Conservation (phyloP, 108 stramenopile genomes). For the Parietichytrium sp. region DNA sequence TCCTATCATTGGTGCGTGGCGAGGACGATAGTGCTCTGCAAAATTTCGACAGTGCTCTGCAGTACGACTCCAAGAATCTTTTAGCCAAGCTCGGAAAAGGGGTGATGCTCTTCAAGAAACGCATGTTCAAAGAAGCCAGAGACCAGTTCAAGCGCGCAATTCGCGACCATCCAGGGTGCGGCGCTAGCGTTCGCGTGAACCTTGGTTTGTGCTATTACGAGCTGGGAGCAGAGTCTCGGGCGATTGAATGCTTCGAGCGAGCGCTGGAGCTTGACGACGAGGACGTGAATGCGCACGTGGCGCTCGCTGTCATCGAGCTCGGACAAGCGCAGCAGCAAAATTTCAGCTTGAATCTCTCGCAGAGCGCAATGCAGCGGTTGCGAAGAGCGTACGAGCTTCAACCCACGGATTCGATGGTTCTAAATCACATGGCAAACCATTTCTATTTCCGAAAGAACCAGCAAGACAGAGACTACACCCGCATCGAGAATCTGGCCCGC, state of each 20-base stretch:
- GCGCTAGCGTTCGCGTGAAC: not conserved
- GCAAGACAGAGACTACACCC: not conserved
- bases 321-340: conserved; percentile 22
- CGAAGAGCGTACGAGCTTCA: conserved; percentile 18
- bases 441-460: conserved; percentile 23
- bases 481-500: conserved; percentile 9
- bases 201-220: conserved; percentile 17
- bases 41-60: conserved; percentile 7
- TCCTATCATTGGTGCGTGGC: not conserved
- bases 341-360: not conserved
- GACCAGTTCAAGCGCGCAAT: not conserved
- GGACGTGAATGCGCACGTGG: conserved; percentile 9
- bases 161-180: conserved; percentile 17
- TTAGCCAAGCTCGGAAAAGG: conserved; percentile 25
- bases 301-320: conserved; percentile 31
- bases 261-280: conserved; percentile 33
- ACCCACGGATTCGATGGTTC: conserved; percentile 8
- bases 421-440: conserved; percentile 21
- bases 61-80: not conserved
- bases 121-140: not conserved
- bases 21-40: not conserved
- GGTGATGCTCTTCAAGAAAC: not conserved
- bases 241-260: not conserved
- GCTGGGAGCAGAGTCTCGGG: not conserved
- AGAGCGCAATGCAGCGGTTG: conserved; percentile 32